These are phyloP conservation scores for Chaetomium tenue DNA, from an alignment of 495 filamentous ascomycete species.

Conservation along the genomic window DNA sequence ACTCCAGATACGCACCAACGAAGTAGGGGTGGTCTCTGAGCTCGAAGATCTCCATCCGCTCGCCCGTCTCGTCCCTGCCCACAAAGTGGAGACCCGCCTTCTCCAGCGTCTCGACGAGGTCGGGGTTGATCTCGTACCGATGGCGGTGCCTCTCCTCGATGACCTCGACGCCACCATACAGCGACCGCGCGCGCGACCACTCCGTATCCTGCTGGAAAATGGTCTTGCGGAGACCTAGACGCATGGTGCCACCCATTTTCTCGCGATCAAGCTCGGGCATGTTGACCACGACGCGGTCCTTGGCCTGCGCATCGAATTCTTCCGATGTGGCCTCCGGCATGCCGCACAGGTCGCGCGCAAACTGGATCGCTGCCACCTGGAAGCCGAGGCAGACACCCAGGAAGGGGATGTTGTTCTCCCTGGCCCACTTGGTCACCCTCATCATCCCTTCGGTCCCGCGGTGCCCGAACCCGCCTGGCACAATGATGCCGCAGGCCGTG, in stretches of 20 bases:
- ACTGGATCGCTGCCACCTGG: conserved; percentile 92
- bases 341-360: conserved; percentile 68
- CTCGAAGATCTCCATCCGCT: conserved; percentile 91
- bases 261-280: conserved; percentile 75
- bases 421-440: conserved; percentile 74
- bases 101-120: conserved; percentile 58
- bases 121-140: conserved; percentile 74
- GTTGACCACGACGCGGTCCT: conserved; percentile 69
- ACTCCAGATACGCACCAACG: conserved; percentile 49
- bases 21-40: conserved; percentile 87
- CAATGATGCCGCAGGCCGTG: conserved; percentile 39
- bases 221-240: conserved; percentile 73
- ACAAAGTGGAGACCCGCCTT: conserved; percentile 61
- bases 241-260: conserved; percentile 89
- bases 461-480: conserved; percentile 81
- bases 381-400: conserved; percentile 93
- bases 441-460: conserved; percentile 90
- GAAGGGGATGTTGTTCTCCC: conserved; percentile 75
- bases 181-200: conserved; percentile 71
- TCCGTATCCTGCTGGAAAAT: conserved; percentile 74
- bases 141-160: conserved; percentile 70
- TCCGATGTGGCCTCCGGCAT: conserved; percentile 60
- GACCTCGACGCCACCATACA: conserved; percentile 62
- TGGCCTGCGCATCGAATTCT: conserved; percentile 60
- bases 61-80: conserved; percentile 77